Percentiles rank a stretch among this genome's conserved stretches.
phyloP scores from a whole-genome alignment of 257 asterid genomes.

The Scutellaria baicalensis region DNA sequence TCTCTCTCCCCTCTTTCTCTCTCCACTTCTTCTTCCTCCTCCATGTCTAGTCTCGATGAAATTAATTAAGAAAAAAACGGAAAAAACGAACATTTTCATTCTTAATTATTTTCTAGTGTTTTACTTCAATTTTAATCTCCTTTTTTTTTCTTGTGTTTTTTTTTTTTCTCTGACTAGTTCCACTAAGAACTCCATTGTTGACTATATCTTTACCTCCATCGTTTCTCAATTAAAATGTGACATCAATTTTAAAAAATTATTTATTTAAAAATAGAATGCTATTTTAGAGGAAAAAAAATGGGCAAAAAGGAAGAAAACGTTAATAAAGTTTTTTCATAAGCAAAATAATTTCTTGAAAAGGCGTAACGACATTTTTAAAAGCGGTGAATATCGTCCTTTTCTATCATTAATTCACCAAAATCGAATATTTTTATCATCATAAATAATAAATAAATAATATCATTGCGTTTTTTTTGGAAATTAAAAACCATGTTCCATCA shows the following conservation, averaged over 20 bases:
- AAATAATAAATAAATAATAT: too few species aligned
- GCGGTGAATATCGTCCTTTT: too few species aligned
- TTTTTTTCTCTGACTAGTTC: background rate
- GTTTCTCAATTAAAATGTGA: background rate
- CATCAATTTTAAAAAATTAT: background rate
- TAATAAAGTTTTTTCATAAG: background rate
- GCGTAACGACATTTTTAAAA: background rate
- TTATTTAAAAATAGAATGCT: background rate
- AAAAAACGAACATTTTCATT: background rate
- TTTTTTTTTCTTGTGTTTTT: background rate
- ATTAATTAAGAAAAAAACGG: background rate
- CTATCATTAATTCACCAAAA: too few species aligned
- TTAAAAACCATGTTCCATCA: background rate
- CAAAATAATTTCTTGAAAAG: background rate
- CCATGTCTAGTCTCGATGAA: background rate
- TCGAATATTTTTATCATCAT: too few species aligned
- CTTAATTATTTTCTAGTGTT: background rate
- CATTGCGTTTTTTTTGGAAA: background rate
- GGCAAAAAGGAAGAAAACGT: background rate
- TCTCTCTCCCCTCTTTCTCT: background rate
- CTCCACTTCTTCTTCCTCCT: background rate
- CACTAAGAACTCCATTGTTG: background rate
- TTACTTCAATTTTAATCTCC: background rate
- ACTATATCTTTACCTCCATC: background rate
- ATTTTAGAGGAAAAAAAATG: background rate